Conservation (phyloP, 2,329 filamentous ascomycete genomes). For the Rutstroemia sp. region DNA sequence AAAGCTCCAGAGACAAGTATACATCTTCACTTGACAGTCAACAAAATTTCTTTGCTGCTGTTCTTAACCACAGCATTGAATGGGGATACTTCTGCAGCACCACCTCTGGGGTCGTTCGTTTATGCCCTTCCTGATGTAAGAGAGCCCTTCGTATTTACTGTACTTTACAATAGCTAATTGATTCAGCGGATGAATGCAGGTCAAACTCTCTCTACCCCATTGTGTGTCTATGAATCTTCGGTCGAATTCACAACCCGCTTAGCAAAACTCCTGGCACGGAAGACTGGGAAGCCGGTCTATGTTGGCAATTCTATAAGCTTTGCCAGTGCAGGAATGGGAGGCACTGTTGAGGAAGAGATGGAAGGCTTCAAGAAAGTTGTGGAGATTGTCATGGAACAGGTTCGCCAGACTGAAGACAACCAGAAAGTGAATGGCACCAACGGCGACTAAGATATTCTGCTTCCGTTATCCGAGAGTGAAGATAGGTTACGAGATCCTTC, state of each 20-base stretch:
- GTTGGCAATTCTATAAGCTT: slow-evolving; percentile 84
- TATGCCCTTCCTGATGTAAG: slow-evolving; percentile 86
- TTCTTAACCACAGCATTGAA: slow-evolving; percentile 52
- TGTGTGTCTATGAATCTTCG: slow-evolving; percentile 69
- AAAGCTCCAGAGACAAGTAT: slow-evolving; percentile 53
- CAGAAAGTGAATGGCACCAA: slow-evolving; percentile 10
- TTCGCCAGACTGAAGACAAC: slow-evolving; percentile 33
- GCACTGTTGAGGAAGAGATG: slow-evolving; percentile 89
- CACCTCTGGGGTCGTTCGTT: slow-evolving; percentile 78
- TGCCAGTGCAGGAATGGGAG: slow-evolving; percentile 63
- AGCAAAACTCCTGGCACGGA: slow-evolving; percentile 74
- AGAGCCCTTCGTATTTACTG: slow-evolving; percentile 7
- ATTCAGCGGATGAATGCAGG: slow-evolving; percentile 33
- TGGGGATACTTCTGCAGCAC: slow-evolving; percentile 42
- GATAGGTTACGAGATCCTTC: neutral
- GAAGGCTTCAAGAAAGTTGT: slow-evolving; percentile 73
- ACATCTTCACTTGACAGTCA: slow-evolving; percentile 51
- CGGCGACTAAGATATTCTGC: neutral
- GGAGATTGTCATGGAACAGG: slow-evolving; percentile 54
- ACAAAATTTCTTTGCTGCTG: slow-evolving; percentile 50
- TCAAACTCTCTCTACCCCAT: slow-evolving; percentile 67
- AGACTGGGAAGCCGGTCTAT: slow-evolving; percentile 69
- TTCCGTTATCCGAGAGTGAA: no score
- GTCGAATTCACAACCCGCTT: slow-evolving; percentile 82
- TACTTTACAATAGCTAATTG: slow-evolving; percentile 13